phyloP scores from a whole-genome alignment of 2,329 filamentous ascomycete genomes.

The Onygenales sp. region DNA sequence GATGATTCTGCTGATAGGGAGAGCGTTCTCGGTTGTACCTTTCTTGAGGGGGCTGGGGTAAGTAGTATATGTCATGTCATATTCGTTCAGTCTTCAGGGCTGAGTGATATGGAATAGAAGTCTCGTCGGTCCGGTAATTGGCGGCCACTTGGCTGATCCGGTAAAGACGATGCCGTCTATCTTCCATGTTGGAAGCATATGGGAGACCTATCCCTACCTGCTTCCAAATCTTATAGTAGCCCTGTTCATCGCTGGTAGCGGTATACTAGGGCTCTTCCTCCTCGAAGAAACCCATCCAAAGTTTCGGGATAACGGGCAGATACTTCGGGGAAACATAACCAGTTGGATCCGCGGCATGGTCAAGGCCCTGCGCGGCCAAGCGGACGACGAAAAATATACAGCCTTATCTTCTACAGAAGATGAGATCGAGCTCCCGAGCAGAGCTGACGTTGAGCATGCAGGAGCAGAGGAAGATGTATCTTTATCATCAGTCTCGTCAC shows the following conservation, averaged over 20 bases:
- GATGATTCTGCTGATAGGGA: neutral
- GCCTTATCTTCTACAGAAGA: neutral
- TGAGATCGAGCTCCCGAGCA: neutral
- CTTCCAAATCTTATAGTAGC: conserved; percentile 6
- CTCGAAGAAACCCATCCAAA: conserved; percentile 7
- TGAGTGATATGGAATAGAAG: neutral
- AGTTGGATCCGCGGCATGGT: neutral
- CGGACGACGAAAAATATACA: neutral
- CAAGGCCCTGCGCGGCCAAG: neutral
- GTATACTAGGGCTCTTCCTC: conserved; percentile 3
- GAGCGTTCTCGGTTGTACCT: conserved; percentile 7
- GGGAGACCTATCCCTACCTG: conserved; percentile 7
- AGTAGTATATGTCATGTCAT: neutral
- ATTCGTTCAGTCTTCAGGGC: neutral
- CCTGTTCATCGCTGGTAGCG: neutral
- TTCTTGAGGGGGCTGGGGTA: conserved; percentile 8
- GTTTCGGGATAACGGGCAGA: conserved; percentile 1
- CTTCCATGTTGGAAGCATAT: conserved; percentile 1
- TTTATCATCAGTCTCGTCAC: neutral
- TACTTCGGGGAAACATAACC: neutral
- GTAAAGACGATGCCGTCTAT: conserved; percentile 2
- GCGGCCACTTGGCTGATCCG: conserved; percentile 6
- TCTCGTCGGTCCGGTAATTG: conserved; percentile 6
- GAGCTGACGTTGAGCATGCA: neutral
- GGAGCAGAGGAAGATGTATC: neutral